Percentiles rank a stretch among this genome's conserved stretches.
Evolutionary conservation across 2,329 filamentous ascomycete species (phyloP).

Genomic region (Aspergillus persii): DNA sequence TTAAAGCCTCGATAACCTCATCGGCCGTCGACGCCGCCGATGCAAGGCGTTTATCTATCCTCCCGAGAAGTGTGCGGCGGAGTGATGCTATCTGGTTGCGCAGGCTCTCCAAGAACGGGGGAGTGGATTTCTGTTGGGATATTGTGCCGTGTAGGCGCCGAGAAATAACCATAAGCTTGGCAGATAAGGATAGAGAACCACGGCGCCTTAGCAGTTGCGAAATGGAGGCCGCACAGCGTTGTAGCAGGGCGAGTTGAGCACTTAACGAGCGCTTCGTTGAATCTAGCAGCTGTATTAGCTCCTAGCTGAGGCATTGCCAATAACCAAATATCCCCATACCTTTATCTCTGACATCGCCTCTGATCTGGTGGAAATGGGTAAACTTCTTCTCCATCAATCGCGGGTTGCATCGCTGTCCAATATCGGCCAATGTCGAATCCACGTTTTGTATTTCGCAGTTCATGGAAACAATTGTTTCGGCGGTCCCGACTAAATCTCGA

Average conservation of each 20-base stretch:
- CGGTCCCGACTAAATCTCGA: constrained; percentile 84
- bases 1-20: constrained; percentile 68
- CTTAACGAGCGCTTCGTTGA: constrained; percentile 49
- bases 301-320: background rate
- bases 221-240: constrained; percentile 54
- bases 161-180: constrained; percentile 74
- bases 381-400: constrained; percentile 66
- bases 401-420: constrained; percentile 76
- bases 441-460: constrained; percentile 71
- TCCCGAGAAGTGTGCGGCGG: constrained; percentile 63
- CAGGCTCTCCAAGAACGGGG: constrained; percentile 59
- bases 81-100: constrained; percentile 63
- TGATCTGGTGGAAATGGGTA: constrained; percentile 53
- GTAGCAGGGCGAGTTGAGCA: constrained; percentile 58
- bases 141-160: constrained; percentile 74
- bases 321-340: constrained; percentile 22
- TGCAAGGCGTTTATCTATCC: constrained; percentile 57
- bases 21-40: constrained; percentile 44
- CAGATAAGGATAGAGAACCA: constrained; percentile 53
- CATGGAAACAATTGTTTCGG: constrained; percentile 92
- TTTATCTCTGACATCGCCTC: constrained; percentile 33
- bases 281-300: constrained; percentile 30
- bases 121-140: constrained; percentile 49
- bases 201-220: constrained; percentile 53
- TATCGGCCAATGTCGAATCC: constrained; percentile 67